These are phyloP conservation scores for Fusarium succisae DNA, from an alignment of 2,329 filamentous ascomycete genomes.

Conservation along the genomic window DNA sequence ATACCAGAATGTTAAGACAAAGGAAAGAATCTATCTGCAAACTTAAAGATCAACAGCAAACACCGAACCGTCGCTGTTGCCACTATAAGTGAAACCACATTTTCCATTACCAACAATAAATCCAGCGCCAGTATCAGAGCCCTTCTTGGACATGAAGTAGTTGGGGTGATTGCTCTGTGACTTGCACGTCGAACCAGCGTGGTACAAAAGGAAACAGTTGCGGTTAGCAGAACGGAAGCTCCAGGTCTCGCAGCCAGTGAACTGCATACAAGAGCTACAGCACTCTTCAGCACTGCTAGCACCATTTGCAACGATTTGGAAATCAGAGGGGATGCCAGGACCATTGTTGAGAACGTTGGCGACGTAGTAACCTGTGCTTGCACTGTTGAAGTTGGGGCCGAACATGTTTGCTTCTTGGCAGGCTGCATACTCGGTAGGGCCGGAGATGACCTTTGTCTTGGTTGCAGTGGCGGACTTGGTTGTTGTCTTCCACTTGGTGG, in stretches of 20 bases:
- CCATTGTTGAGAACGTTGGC: conserved; percentile 14
- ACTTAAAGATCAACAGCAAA: background rate
- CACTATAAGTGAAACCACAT: conserved; percentile 5
- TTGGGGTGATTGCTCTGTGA: background rate
- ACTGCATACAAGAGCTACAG: conserved; percentile 5
- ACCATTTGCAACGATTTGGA: background rate
- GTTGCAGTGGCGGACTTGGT: background rate
- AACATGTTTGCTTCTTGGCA: conserved; percentile 1
- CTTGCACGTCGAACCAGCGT: background rate
- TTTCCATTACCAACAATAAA: conserved; percentile 1
- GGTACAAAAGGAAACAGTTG: conserved; percentile 14
- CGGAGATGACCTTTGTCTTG: background rate
- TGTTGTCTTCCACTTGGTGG: background rate
- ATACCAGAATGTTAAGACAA: accelerated
- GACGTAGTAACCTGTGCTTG: background rate
- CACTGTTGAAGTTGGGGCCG: conserved; percentile 10
- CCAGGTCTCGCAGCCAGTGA: background rate
- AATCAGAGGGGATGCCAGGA: conserved; percentile 1
- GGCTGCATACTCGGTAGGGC: background rate
- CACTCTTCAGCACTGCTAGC: background rate
- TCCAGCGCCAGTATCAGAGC: background rate
- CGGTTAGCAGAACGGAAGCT: background rate
- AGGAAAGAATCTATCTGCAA: too few species aligned
- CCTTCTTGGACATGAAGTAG: conserved; percentile 12
- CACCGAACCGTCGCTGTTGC: background rate